These are phyloP conservation scores for Poronia punctata DNA, from an alignment of 495 filamentous ascomycete species.

Conservation along the genomic window DNA sequence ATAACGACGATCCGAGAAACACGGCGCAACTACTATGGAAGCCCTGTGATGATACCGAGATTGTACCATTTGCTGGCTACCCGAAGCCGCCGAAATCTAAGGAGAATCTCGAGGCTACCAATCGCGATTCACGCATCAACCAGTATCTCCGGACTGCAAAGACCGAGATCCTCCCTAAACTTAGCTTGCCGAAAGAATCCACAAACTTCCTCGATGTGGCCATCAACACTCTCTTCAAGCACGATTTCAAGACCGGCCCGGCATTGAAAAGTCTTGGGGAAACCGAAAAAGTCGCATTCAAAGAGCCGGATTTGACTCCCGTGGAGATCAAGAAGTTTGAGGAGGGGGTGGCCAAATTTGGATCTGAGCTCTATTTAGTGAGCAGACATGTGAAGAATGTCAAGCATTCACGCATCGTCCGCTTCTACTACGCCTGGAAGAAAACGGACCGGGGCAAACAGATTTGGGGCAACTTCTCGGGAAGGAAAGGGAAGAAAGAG, in stretches of 20 bases:
- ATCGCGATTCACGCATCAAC: conserved; percentile 45
- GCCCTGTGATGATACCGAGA: conserved; percentile 26
- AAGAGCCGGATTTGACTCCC: conserved; percentile 72
- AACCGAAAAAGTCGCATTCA: conserved; percentile 65
- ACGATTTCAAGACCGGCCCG: conserved; percentile 61
- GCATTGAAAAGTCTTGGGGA: conserved; percentile 67
- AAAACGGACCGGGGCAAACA: conserved; percentile 78
- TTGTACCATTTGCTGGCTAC: conserved; percentile 6
- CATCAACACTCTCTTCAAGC: conserved; percentile 61
- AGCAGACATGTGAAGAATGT: conserved; percentile 80
- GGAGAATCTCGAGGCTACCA: conserved; percentile 42
- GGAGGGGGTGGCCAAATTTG: conserved; percentile 83
- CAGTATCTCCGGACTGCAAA: conserved; percentile 68
- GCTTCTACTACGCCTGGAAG: conserved; percentile 98
- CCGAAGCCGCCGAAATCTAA: conserved; percentile 22
- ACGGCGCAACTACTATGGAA: conserved; percentile 53
- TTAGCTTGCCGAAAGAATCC: conserved; percentile 60
- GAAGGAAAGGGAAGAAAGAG: conserved; percentile 82
- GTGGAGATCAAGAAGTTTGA: conserved; percentile 85
- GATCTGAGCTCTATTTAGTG: conserved; percentile 80
- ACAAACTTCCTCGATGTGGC: conserved; percentile 90
- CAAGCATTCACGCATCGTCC: conserved; percentile 68
- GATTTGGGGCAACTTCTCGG: conserved; percentile 84
- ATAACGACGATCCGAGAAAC: conserved; percentile 36
- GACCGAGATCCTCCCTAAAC: conserved; percentile 44